phyloP scores from a whole-genome alignment of 1,284 basidiomycete species.

The Ceratobasidium theobromae region DNA sequence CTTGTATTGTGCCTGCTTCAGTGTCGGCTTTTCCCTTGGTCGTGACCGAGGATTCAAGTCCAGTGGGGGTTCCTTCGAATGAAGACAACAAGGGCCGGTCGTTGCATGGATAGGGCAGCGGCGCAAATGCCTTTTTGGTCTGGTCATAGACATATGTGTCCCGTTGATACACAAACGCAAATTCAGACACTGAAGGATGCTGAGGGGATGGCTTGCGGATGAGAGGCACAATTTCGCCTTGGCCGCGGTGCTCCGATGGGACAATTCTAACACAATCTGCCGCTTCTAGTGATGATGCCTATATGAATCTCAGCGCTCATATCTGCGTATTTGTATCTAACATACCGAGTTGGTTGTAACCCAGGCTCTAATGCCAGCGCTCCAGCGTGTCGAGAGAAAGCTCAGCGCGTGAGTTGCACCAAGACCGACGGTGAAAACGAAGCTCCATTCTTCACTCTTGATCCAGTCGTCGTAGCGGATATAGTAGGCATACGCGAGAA shows the following conservation, averaged over 20 bases:
- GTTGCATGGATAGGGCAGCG: constrained; percentile 89
- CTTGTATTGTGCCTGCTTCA: constrained; percentile 52
- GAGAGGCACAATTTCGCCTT: constrained; percentile 86
- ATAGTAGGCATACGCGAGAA: constrained; percentile 90
- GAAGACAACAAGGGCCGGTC: constrained; percentile 66
- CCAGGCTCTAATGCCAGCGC: constrained; percentile 73
- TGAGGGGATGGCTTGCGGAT: constrained; percentile 52
- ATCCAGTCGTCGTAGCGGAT: constrained; percentile 89
- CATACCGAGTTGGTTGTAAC: constrained; percentile 70
- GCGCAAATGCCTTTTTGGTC: constrained; percentile 67
- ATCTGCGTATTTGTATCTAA: background rate
- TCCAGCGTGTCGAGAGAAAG: constrained; percentile 93
- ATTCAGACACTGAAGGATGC: constrained; percentile 49
- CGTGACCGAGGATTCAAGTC: constrained; percentile 44
- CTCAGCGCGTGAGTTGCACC: constrained; percentile 88
- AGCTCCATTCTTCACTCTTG: constrained; percentile 94
- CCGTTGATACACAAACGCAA: constrained; percentile 93
- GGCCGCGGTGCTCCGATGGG: constrained; percentile 83
- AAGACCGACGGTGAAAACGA: constrained; percentile 84
- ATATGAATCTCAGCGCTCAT: constrained; percentile 30
- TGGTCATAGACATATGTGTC: constrained; percentile 86
- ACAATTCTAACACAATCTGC: constrained; percentile 85
- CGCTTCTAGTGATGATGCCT: constrained; percentile 67
- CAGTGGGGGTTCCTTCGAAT: constrained; percentile 61
- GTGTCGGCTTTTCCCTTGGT: constrained; percentile 21